These are phyloP conservation scores for Rhodamnia rubescens DNA, from an alignment of 345 rosid species.

Conservation along the genomic window DNA sequence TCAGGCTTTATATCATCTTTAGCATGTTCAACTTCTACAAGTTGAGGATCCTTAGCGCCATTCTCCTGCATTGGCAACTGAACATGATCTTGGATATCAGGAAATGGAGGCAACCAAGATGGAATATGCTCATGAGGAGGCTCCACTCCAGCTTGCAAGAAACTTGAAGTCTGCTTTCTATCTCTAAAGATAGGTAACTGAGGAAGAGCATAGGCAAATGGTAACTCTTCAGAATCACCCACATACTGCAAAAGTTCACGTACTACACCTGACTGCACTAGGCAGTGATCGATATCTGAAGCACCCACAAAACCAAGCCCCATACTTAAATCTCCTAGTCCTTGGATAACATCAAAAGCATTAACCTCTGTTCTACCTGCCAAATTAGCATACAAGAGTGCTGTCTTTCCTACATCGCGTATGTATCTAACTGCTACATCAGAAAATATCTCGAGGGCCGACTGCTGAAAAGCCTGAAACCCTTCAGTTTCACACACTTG, in stretches of 20 bases:
- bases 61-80: slow-evolving; percentile 4
- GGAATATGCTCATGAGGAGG: slow-evolving; percentile 72
- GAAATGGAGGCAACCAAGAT: slow-evolving; percentile 69
- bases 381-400: slow-evolving; percentile 41
- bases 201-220: slow-evolving; percentile 60
- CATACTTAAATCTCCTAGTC: slow-evolving; percentile 55
- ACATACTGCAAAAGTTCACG: slow-evolving; percentile 54
- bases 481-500: slow-evolving; percentile 70
- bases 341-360: slow-evolving; percentile 57
- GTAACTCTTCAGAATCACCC: slow-evolving; percentile 34
- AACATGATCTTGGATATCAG: slow-evolving; percentile 29
- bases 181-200: slow-evolving; percentile 49
- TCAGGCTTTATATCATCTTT: not conserved
- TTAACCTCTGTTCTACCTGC: slow-evolving; percentile 59
- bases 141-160: slow-evolving; percentile 41
- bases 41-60: slow-evolving; percentile 9
- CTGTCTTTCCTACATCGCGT: slow-evolving; percentile 41
- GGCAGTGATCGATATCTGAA: slow-evolving; percentile 45
- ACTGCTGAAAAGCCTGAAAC: slow-evolving; percentile 63
- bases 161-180: slow-evolving; percentile 27
- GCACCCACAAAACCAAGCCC: slow-evolving; percentile 54
- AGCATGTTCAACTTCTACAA: slow-evolving; percentile 10
- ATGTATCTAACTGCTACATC: slow-evolving; percentile 47
- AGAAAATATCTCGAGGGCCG: slow-evolving; percentile 59
- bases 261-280: slow-evolving; percentile 46